phyloP scores from a whole-genome alignment of 2,329 filamentous ascomycete species.

The Periglandula ipomoeae region DNA sequence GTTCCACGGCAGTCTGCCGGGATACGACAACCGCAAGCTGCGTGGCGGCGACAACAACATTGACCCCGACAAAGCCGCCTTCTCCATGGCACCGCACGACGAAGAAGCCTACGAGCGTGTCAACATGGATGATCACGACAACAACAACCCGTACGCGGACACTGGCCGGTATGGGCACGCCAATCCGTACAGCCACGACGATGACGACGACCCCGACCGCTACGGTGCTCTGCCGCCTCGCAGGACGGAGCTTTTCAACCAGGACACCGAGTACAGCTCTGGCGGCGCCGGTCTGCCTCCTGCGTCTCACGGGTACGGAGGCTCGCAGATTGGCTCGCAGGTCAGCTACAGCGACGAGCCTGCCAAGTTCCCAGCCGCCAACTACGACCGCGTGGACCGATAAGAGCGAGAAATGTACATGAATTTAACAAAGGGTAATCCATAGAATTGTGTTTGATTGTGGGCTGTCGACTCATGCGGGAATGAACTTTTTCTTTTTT shows the following conservation, averaged over 20 bases:
- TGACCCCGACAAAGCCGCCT: conserved; percentile 60
- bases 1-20: conserved; percentile 51
- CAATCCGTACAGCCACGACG: conserved; percentile 29
- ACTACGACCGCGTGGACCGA: conserved; percentile 45
- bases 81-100: conserved; percentile 57
- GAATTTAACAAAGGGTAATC: neutral
- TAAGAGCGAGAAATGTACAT: conserved; percentile 11
- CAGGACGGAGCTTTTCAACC: conserved; percentile 37
- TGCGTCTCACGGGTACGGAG: conserved; percentile 19
- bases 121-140: conserved; percentile 45
- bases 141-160: conserved; percentile 24
- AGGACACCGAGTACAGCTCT: conserved; percentile 39
- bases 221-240: conserved; percentile 29
- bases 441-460: neutral
- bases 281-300: conserved; percentile 18
- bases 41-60: conserved; percentile 40
- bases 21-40: conserved; percentile 43
- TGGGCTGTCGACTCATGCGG: no score
- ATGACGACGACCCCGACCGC: conserved; percentile 29
- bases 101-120: conserved; percentile 57
- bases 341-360: conserved; percentile 39
- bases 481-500: neutral
- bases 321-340: conserved; percentile 28
- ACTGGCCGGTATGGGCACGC: conserved; percentile 26
- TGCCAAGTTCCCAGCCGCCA: conserved; percentile 45